Evolutionary conservation across 768 basidiomycete genomes (phyloP), one percentile per base, ranked within the genome.

Genomic region (Lactarius hatsudake): DNA sequence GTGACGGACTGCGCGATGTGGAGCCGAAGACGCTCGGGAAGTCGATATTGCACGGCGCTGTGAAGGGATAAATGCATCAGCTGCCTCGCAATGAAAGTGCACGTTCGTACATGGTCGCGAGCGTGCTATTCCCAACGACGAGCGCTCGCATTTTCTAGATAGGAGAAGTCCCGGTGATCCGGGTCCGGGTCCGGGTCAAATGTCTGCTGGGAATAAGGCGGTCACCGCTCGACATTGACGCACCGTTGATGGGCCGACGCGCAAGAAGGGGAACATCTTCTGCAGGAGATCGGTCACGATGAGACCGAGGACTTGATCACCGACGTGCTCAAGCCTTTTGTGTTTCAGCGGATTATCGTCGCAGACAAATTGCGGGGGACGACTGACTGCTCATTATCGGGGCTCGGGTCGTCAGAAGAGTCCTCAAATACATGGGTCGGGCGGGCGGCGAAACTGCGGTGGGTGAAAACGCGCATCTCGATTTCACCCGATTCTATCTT

Each of bases 361-460:
- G 40, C 56, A 51, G 40, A 58, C 34, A n/a, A 32, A 64, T 48
- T 63, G 18, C 12, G n/a, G 17, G 38, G 54, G 63, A 53, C 26
- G 6, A 75, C 81, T 71, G 63, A 91, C 91, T 85, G 88, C 78
- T 93, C 91, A 69, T 93, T 93, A 73, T 93, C 91, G 7, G 90
- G 91, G 60, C 88, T 88, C 2, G 83, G 87, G 75, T 93, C 91
- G 69, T 84, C 80, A 0, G 81, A 84, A 43, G 79, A 81, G 75
- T 93, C 91, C 73, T 93, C 91, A 69, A 93, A 93, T 30, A 90
- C 78, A 71, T 89, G 85, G 8, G 84, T 87, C 0, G 90, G 89
- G 2, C 91, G 81, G 0, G 84, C 91, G 72, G 80, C 84, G 72
- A 81, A 84, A 74, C 87, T 88, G 42, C 90, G 86, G 73, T 93